phyloP scores from a whole-genome alignment of 129 eudicot genomes.

The Centella asiatica region DNA sequence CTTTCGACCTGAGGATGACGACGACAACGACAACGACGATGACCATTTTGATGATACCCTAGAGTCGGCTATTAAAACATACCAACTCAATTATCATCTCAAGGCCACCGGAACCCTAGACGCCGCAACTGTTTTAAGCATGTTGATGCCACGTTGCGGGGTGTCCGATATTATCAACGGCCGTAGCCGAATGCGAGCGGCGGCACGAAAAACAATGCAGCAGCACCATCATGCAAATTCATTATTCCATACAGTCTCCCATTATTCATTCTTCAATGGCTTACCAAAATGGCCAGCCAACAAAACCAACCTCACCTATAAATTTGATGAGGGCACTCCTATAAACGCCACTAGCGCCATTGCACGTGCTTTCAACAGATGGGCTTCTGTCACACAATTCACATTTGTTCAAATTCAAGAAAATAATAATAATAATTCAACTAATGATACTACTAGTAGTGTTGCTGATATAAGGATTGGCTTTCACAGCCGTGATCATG shows the following conservation, averaged over 20 bases:
- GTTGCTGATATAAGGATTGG: conserved; percentile 19
- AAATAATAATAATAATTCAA: background rate
- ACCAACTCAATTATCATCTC: conserved; percentile 23
- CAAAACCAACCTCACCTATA: conserved; percentile 5
- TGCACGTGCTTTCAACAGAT: conserved; percentile 16
- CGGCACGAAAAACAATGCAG: background rate
- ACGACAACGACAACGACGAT: conserved; percentile 5
- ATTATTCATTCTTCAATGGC: conserved; percentile 10
- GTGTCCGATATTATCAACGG: conserved; percentile 22
- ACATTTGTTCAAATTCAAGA: conserved; percentile 11
- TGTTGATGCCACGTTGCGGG: conserved; percentile 25
- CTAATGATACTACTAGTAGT: background rate
- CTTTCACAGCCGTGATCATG: conserved; percentile 20
- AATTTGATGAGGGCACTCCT: background rate
- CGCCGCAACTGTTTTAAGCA: conserved; percentile 11
- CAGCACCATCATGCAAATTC: background rate
- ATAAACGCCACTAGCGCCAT: background rate
- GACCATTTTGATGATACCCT: conserved; percentile 14
- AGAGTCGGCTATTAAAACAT: conserved; percentile 19
- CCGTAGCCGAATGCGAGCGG: conserved; percentile 1
- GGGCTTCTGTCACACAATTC: conserved; percentile 21
- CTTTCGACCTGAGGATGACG: conserved; percentile 5
- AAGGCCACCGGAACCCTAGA: conserved; percentile 18
- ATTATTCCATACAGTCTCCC: conserved; percentile 14
- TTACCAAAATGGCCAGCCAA: conserved; percentile 18